Base-by-base conservation (phyloP, 192 early-diverging fungal species). In the Linnemannia zychae region DNA sequence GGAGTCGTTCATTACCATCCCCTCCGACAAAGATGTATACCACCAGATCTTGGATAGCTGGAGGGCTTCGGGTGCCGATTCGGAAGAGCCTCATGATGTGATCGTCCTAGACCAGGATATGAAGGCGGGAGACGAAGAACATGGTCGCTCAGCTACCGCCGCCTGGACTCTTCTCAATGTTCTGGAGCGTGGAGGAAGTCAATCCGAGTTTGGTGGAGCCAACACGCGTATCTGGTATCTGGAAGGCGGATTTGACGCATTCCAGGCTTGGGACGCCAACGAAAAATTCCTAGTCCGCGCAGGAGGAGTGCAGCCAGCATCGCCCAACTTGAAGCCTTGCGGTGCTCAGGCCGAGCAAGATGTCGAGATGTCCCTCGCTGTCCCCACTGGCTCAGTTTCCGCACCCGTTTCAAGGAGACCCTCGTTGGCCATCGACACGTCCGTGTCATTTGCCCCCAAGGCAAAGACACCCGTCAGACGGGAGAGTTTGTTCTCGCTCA, bases 121-220 rank as follows among this genome's bases (percentile, higher is more conserved):
- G 91, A 63, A 73, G 37, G 75, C 84, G 36, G 88, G 89, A 46
- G 63, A 79, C 3, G 88, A 90, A 36, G 78, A 76, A 38, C 76
- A 81, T 37, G 85, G 88, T 16, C 90, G 83, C 11, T 75, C 83
- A 24, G 77, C 83, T 5, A 85, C 73, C 22, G 77, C 87, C 1
- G 89, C 90, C 7, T 92, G 91, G 91, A 92, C 91, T 0, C 76
- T 92, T 16, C 63, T 92, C 11, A 82, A 86, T 38, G 91, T 92
- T 2, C 65, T 92, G 34, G 88, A 89, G 69, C 75, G 87, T 17
- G 88, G 77, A 24, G 67, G 77, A 38, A 68, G 76, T 15, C 57
- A 69, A 38, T 31, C 22, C 31, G 75, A 78, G 34, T 79, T 86
- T 70, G 57, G 60, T 20, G 78, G 74, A 1, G 78, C 68, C 22